Base-by-base conservation (phyloP, 208 protist species). In the Leishmania arabica region DNA sequence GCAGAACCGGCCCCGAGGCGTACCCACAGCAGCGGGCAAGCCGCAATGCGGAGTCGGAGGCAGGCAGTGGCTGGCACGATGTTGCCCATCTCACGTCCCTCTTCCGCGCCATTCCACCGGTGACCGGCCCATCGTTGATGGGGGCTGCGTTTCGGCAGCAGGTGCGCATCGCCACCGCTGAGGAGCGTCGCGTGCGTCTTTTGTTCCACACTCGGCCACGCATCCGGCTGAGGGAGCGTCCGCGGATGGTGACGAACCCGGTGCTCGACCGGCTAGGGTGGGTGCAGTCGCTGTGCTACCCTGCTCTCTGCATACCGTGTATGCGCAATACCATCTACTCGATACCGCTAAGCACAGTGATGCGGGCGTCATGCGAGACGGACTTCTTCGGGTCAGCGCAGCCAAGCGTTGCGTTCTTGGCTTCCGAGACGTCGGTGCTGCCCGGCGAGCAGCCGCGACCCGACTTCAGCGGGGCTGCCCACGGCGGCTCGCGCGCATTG, bases 181-280 rank as follows among this genome's bases (percentile, higher is more conserved):
- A 83, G 81, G 76, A 85, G 71, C 84, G 83, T n/a, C 80, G 81
- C 13, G 83, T 91, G 37, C 85, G 83, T n/a, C 27, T 70, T 11
- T 73, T 88, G 21, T 91, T 78, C 42, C 84, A 92, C 77, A 88
- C 77, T 72, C 89, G 88, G 4, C 87, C 82, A 1, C 82, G 81
- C 34, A 19, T 81, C 21, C 70, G 56, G 68, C 77, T 90, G 66
- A 81, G 51, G 24, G 65, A 74, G 27, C 81, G 78, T 5, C 88
- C 88, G 9, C 75, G 42, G 17, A 71, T 95, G 2, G 47, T 89
- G 17, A 49, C 77, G 62, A 82, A 81, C 37, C 54, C 86, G 49
- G 78, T 95, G 19, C 76, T 92, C 3, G 89, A 92, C 51, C 85
- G 83, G 24, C 31, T 34, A 0, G n/a, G 42, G 7, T 95, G 85